These are phyloP conservation scores for Hygrocybe coccinea DNA, from an alignment of 768 basidiomycete species.

Conservation along the genomic window DNA sequence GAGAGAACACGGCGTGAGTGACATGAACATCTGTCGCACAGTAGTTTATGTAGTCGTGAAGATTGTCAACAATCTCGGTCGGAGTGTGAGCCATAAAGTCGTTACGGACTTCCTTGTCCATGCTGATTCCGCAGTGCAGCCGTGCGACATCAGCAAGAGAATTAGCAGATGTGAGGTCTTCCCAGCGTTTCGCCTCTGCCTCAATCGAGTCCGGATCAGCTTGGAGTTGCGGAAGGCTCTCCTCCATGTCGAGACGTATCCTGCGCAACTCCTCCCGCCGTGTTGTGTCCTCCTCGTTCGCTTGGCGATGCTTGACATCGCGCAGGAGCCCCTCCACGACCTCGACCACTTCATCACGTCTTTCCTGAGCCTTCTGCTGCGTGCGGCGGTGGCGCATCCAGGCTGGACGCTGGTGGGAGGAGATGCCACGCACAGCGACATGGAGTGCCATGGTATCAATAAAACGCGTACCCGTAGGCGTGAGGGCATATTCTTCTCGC, in stretches of 20 bases:
- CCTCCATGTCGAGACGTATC: slow-evolving; percentile 37
- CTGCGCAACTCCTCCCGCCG: slow-evolving; percentile 40
- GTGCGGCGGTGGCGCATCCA: slow-evolving; percentile 85
- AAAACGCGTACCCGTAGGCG: slow-evolving; percentile 68
- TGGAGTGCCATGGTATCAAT: slow-evolving; percentile 95
- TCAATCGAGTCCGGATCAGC: slow-evolving; percentile 19
- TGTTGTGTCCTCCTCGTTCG: slow-evolving; percentile 38
- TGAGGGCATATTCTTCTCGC: slow-evolving; percentile 73
- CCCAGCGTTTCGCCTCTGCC: slow-evolving; percentile 62
- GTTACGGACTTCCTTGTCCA: slow-evolving; percentile 74
- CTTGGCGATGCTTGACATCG: slow-evolving; percentile 43
- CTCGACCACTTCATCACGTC: slow-evolving; percentile 59
- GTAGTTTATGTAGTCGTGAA: slow-evolving; percentile 76
- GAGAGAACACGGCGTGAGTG: slow-evolving; percentile 75
- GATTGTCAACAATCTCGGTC: slow-evolving; percentile 56
- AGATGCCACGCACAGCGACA: slow-evolving; percentile 89
- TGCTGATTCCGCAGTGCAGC: slow-evolving; percentile 75
- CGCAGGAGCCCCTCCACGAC: slow-evolving; percentile 42
- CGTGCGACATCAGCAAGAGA: slow-evolving; percentile 89
- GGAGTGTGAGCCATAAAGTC: slow-evolving; percentile 70
- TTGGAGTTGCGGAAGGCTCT: slow-evolving; percentile 29
- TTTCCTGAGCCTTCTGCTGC: slow-evolving; percentile 51
- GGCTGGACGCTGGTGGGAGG: slow-evolving; percentile 87
- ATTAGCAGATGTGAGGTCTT: slow-evolving; percentile 87
- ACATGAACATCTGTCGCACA: slow-evolving; percentile 81